These are phyloP conservation scores for Rubus parviflorus DNA, from an alignment of 306 rosid genomes.

Conservation along the genomic window DNA sequence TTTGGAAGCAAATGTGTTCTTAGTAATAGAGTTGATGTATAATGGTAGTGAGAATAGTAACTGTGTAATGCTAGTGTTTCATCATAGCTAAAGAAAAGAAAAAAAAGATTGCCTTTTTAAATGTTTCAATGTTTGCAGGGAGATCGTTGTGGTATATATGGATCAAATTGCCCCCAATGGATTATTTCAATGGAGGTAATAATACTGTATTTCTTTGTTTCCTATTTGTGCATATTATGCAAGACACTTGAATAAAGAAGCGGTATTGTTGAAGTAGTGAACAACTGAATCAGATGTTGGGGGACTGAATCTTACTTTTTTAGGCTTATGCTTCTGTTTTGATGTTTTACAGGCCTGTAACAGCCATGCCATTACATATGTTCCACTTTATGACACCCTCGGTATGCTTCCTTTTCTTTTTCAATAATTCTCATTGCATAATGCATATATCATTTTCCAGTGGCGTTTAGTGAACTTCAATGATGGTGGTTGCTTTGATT, in stretches of 20 bases:
- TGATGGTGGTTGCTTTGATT: not conserved
- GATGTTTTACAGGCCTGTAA: constrained; percentile 69
- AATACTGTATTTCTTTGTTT: not conserved
- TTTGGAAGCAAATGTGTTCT: not conserved
- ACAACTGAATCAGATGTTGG: not conserved
- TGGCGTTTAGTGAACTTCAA: not conserved
- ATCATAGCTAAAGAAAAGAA: not conserved
- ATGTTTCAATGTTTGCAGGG: constrained; percentile 45
- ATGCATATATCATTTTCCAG: not conserved
- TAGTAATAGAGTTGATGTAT: not conserved
- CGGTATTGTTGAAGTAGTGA: not conserved
- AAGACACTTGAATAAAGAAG: not conserved
- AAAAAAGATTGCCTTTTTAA: not conserved
- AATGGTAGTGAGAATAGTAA: not conserved
- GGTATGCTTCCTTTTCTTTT: constrained; percentile 45
- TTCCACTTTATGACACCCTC: constrained; percentile 82
- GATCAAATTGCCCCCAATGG: constrained; percentile 86
- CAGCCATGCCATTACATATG: constrained; percentile 66
- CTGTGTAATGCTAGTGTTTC: not conserved
- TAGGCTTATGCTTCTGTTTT: not conserved
- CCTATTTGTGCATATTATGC: not conserved
- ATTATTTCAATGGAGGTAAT: constrained; percentile 84
- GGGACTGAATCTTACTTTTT: not conserved
- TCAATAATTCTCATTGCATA: not conserved
- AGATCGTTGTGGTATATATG: constrained; percentile 80